Conservation (phyloP, 805 yeast species). For the Schizosaccharomyces octosporus region DNA sequence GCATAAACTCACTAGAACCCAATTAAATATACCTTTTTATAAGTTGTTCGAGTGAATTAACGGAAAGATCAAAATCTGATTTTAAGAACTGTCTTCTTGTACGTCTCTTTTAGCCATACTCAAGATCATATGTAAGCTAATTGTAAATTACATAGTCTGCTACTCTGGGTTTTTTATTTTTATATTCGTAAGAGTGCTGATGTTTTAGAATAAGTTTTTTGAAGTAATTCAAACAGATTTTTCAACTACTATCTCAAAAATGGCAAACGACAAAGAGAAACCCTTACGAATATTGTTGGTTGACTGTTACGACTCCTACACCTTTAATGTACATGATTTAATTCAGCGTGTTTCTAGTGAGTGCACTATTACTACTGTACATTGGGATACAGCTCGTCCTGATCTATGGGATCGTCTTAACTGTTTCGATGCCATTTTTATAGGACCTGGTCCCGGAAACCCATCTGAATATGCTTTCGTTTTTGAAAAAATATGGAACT, state of each 20-base stretch:
- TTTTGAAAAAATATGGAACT: slow-evolving; percentile 29
- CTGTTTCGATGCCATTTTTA: slow-evolving; percentile 43
- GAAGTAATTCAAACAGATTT: neutral
- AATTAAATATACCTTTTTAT: too few relatives aligned
- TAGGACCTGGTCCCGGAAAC: slow-evolving; percentile 97
- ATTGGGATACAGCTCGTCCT: slow-evolving; percentile 29
- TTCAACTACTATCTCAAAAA: neutral
- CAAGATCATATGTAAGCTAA: too few relatives aligned
- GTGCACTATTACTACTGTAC: slow-evolving; percentile 25
- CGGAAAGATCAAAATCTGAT: too few relatives aligned
- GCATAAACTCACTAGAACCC: too few relatives aligned
- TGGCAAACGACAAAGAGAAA: neutral
- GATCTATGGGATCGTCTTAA: slow-evolving; percentile 13
- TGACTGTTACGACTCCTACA: slow-evolving; percentile 90
- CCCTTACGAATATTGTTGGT: slow-evolving; percentile 29
- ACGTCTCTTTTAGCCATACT: too few relatives aligned
- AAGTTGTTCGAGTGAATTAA: too few relatives aligned
- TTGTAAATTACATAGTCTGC: too few relatives aligned
- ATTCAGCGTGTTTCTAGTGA: slow-evolving; percentile 13
- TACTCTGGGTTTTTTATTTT: too few relatives aligned
- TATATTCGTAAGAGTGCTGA: neutral
- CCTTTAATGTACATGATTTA: slow-evolving; percentile 50
- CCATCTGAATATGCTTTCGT: slow-evolving; percentile 57
- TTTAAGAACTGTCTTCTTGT: too few relatives aligned
- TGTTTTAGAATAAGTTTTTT: neutral